phyloP scores from a whole-genome alignment of 2,329 filamentous ascomycete species.

The Exophiala oligosperma region DNA sequence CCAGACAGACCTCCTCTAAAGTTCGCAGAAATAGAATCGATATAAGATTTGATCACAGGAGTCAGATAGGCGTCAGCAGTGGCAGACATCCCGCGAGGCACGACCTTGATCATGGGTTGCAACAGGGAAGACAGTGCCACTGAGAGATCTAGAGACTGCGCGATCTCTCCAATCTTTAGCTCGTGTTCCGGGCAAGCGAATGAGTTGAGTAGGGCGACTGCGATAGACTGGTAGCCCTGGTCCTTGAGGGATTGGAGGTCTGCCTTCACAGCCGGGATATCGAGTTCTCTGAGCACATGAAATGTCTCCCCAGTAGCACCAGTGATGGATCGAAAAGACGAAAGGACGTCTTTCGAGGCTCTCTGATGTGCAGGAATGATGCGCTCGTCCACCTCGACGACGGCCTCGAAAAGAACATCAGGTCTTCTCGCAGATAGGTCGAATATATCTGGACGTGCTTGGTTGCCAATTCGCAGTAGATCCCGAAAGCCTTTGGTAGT shows the following conservation, averaged over 20 bases:
- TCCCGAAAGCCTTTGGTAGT: slow-evolving; percentile 87
- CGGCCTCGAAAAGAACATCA: slow-evolving; percentile 77
- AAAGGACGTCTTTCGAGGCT: slow-evolving; percentile 57
- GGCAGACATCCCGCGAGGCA: slow-evolving; percentile 74
- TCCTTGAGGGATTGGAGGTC: slow-evolving; percentile 59
- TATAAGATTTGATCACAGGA: slow-evolving; percentile 75
- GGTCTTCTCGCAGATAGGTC: slow-evolving; percentile 86
- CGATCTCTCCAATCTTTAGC: slow-evolving; percentile 72
- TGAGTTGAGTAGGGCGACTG: slow-evolving; percentile 50
- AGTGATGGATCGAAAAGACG: slow-evolving; percentile 44
- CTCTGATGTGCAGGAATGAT: slow-evolving; percentile 68
- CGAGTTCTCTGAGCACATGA: slow-evolving; percentile 59
- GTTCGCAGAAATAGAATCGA: slow-evolving; percentile 38
- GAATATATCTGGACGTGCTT: slow-evolving; percentile 86
- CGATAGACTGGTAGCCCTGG: not conserved
- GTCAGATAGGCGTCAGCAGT: slow-evolving; percentile 80
- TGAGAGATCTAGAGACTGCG: slow-evolving; percentile 75
- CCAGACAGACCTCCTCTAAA: slow-evolving; percentile 66
- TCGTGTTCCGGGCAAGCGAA: slow-evolving; percentile 90
- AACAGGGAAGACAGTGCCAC: slow-evolving; percentile 77
- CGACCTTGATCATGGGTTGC: slow-evolving; percentile 83
- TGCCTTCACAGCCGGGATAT: slow-evolving; percentile 52
- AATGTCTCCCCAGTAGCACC: slow-evolving; percentile 46
- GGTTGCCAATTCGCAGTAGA: slow-evolving; percentile 85
- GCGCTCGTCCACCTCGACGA: slow-evolving; percentile 83